phyloP scores from a whole-genome alignment of 2,329 filamentous ascomycete species.

The Anthostomella pinea region DNA sequence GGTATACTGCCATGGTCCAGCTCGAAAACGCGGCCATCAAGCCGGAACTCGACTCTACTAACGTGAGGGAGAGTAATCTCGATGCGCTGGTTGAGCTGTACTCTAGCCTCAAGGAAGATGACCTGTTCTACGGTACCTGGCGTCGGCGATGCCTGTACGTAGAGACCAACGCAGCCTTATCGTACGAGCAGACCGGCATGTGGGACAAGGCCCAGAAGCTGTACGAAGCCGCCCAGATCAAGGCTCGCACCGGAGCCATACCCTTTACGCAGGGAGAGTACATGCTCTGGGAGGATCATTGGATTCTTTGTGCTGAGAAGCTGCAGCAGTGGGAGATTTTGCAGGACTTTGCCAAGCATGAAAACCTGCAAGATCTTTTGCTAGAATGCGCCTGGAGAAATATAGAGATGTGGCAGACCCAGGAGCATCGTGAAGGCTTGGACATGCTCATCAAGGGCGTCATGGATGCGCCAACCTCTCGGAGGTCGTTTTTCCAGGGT shows the following conservation, averaged over 20 bases:
- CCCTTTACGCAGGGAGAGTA: slow-evolving; percentile 97
- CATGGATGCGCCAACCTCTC: slow-evolving; percentile 92
- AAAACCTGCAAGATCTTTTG: slow-evolving; percentile 95
- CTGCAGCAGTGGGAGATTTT: slow-evolving; percentile 98
- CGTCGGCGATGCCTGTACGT: slow-evolving; percentile 91
- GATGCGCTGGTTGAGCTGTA: slow-evolving; percentile 96
- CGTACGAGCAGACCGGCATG: slow-evolving; percentile 98
- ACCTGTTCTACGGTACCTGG: slow-evolving; percentile 98
- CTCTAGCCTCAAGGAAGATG: slow-evolving; percentile 85
- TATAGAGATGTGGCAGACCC: slow-evolving; percentile 89
- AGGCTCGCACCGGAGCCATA: slow-evolving; percentile 91
- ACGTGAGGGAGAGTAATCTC: slow-evolving; percentile 87
- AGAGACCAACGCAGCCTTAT: slow-evolving; percentile 94
- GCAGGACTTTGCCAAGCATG: slow-evolving; percentile 96
- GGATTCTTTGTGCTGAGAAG: slow-evolving; percentile 96
- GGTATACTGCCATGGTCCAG: slow-evolving; percentile 91
- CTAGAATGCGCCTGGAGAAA: slow-evolving; percentile 95
- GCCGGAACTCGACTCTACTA: slow-evolving; percentile 78
- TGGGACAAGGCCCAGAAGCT: slow-evolving; percentile 98
- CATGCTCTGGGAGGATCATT: slow-evolving; percentile 99
- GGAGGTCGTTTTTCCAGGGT: slow-evolving; percentile 94
- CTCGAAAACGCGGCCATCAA: slow-evolving; percentile 86
- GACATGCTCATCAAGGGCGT: slow-evolving; percentile 95
- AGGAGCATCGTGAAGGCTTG: slow-evolving; percentile 82
- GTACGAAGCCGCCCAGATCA: slow-evolving; percentile 96